phyloP scores from a whole-genome alignment of 768 basidiomycete genomes.

The Suillus subaureus region DNA sequence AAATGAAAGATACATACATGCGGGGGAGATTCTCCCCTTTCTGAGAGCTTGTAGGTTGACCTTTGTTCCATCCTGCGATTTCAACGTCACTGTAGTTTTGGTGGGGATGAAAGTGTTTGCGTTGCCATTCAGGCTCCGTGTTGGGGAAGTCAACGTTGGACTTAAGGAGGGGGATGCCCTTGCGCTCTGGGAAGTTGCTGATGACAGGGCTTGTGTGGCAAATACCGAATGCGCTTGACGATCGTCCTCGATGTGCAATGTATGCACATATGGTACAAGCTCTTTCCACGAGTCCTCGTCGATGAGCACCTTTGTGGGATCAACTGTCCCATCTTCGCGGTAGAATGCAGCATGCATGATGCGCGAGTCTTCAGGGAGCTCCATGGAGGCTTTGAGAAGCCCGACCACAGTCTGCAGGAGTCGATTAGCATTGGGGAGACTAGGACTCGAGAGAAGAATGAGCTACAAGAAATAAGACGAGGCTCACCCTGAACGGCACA shows the following conservation, averaged over 20 bases:
- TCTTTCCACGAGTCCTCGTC: conserved; percentile 37
- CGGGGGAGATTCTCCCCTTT: conserved; percentile 25
- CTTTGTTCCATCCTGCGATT: conserved; percentile 21
- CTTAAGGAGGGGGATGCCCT: conserved; percentile 4
- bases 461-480: background rate
- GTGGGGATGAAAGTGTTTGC: conserved; percentile 29
- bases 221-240: conserved; percentile 11
- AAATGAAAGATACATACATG: conserved; percentile 19
- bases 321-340: conserved; percentile 32
- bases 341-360: conserved; percentile 29
- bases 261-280: conserved; percentile 33
- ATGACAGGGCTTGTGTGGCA: conserved; percentile 14
- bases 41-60: conserved; percentile 18
- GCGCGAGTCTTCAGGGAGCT: conserved; percentile 22
- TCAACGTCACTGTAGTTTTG: conserved; percentile 21
- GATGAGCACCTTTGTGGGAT: conserved; percentile 23
- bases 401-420: conserved; percentile 25
- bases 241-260: conserved; percentile 34
- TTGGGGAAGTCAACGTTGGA: conserved; percentile 4
- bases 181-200: background rate
- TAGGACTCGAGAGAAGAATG: background rate
- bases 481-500: conserved; percentile 33
- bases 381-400: conserved; percentile 26
- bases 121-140: conserved; percentile 24
- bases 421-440: background rate